Percentiles rank a stretch among this genome's conserved stretches.
Evolutionary conservation across 371 early-diverging fungal genomes (phyloP).

Genomic region (Modicella reniformis): DNA sequence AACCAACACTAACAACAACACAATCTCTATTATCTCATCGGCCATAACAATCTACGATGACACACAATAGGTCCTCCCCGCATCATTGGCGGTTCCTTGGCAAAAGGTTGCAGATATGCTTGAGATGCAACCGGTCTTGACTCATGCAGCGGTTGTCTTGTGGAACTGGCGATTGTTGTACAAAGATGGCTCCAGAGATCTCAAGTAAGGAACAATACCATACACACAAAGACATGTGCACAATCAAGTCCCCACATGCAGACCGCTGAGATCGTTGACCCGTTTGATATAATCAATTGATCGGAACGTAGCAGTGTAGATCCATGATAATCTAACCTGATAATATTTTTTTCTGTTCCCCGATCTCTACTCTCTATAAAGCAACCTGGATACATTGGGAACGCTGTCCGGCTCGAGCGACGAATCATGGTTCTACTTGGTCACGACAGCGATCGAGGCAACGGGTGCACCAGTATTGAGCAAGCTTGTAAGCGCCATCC

Average conservation of each 20-base stretch:
- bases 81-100: conserved; percentile 88
- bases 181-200: conserved; percentile 72
- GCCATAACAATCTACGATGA: background rate
- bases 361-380: conserved; percentile 18
- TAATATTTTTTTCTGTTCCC: background rate
- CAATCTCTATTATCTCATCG: background rate
- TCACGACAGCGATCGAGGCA: conserved; percentile 90
- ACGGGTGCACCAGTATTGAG: conserved; percentile 83
- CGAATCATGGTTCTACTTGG: conserved; percentile 96
- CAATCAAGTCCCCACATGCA: too few relatives aligned
- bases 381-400: conserved; percentile 82
- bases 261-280: background rate
- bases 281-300: background rate
- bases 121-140: conserved; percentile 86
- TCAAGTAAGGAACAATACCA: conserved; percentile 63
- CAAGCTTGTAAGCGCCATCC: conserved; percentile 68
- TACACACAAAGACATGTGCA: background rate
- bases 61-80: conserved; percentile 75
- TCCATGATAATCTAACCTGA: background rate
- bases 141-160: conserved; percentile 87
- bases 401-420: conserved; percentile 91
- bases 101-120: conserved; percentile 79
- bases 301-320: conserved; percentile 2
- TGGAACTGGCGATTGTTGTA: conserved; percentile 92
- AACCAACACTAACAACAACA: too few relatives aligned